Percentiles rank a stretch among this genome's conserved stretches.
Evolutionary conservation across 2,329 filamentous ascomycete genomes (phyloP).

Genomic region (Alternaria ventricosa): DNA sequence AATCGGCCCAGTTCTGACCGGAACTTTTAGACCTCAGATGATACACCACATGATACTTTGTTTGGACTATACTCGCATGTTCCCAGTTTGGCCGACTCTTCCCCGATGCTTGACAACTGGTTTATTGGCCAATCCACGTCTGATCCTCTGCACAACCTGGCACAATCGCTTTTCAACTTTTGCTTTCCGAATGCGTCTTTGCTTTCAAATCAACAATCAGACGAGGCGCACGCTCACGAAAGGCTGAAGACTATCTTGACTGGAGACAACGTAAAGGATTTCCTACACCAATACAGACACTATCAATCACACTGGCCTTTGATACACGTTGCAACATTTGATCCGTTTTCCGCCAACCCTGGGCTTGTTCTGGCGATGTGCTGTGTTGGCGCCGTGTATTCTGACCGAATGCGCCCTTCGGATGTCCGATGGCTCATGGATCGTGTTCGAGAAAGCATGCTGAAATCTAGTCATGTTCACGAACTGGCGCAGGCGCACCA

Average conservation of each 20-base stretch:
- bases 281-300: constrained; percentile 73
- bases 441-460: constrained; percentile 64
- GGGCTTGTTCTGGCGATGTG: constrained; percentile 73
- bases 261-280: constrained; percentile 72
- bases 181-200: constrained; percentile 57
- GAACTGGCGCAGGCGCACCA: constrained; percentile 47
- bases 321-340: constrained; percentile 74
- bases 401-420: constrained; percentile 64
- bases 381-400: constrained; percentile 77
- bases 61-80: constrained; percentile 57
- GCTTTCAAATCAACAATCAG: constrained; percentile 26
- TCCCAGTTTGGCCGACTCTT: constrained; percentile 51
- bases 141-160: constrained; percentile 56
- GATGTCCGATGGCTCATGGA: constrained; percentile 74
- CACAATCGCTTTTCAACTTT: constrained; percentile 55
- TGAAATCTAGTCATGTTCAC: constrained; percentile 62
- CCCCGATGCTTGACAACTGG: constrained; percentile 50
- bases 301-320: constrained; percentile 77
- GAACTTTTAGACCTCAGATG: constrained; percentile 52
- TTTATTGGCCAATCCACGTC: constrained; percentile 44
- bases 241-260: constrained; percentile 65
- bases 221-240: constrained; percentile 58
- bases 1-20: constrained; percentile 52
- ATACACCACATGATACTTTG: constrained; percentile 56
- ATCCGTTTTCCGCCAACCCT: constrained; percentile 69